Evolutionary conservation across 805 yeast species (phyloP), one percentile per base, ranked within the genome.

Genomic region (Starmerella vitae): DNA sequence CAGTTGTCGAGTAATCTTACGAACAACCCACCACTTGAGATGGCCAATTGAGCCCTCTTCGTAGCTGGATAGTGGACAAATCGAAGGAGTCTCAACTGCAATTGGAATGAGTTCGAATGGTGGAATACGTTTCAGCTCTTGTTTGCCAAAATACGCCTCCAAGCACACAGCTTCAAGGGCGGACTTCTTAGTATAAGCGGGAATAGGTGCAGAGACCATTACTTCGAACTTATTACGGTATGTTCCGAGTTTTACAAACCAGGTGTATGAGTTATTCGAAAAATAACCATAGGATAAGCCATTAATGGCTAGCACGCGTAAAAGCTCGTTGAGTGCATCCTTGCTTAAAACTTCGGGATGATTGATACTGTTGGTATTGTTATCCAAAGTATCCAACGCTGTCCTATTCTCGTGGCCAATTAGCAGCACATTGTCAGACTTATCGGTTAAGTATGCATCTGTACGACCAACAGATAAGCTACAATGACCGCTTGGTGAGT

Each of bases 241-340:
- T 3, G 40, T 38, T 2, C 20, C 27, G 3, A 45, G 10, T 3
- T 28, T 18, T 9, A 53, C 37, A 38, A 52, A 49, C 27, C 50
- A 31, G 4, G 48, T 44, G 19, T 22, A 27, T 3, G 31, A 8
- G 10, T 47, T 47, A 8, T 49, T 46, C 0, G 49, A 33, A 3
- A 53, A 12, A 29, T 39, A 48, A 5, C 56, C 57, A 28, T 41
- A 42, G 6, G 44, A 37, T 5, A 50, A 30, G 20, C 42, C 39
- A 31, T 53, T 53, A 14, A 50, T 20, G 9, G 44, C 30, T 49
- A 53, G 41, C 10, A 42, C 35, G 36, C 37, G 36, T 32, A 33
- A 33, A 10, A 51, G 41, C 15, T 42, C n/a, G n/a, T n/a, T n/a
- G n/a, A n/a, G n/a, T n/a, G n/a, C n/a, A n/a, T n/a, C n/a, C n/a